These are phyloP conservation scores for Colletotrichum cuscutae DNA, from an alignment of 2,329 filamentous ascomycete genomes.

Conservation along the genomic window DNA sequence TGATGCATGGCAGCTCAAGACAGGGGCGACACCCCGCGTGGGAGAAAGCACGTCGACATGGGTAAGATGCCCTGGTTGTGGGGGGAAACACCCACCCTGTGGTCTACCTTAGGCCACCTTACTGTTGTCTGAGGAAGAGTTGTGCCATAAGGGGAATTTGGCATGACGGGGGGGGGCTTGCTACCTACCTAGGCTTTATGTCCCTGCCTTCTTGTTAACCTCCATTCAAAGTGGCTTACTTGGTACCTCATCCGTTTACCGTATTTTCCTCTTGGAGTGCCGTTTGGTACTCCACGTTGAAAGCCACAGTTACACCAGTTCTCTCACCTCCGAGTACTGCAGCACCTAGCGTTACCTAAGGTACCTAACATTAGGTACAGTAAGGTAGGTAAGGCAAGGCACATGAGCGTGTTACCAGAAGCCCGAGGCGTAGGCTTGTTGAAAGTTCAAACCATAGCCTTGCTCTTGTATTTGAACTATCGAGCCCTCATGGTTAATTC, in stretches of 20 bases:
- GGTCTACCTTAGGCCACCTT: neutral
- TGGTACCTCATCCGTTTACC: no score
- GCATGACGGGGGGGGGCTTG: no score
- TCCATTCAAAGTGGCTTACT: no score
- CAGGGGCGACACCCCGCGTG: neutral
- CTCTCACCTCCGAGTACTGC: neutral
- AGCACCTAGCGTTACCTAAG: neutral
- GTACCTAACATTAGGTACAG: no score
- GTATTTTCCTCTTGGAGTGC: neutral
- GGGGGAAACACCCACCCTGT: slow-evolving; percentile 1
- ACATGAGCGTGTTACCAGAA: neutral
- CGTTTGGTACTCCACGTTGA: neutral
- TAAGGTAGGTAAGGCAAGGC: no score
- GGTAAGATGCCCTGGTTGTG: neutral
- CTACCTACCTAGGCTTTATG: neutral
- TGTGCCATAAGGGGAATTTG: no score
- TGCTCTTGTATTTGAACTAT: neutral
- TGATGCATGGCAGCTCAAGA: neutral
- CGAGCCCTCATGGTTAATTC: neutral
- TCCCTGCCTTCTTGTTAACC: neutral
- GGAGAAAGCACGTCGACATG: neutral
- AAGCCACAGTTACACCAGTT: slow-evolving; percentile 6
- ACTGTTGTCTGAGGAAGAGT: neutral
- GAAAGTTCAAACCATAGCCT: neutral
- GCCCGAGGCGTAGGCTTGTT: neutral